Conservation (phyloP, 2,329 filamentous ascomycete genomes). For the Amphichorda felina region DNA sequence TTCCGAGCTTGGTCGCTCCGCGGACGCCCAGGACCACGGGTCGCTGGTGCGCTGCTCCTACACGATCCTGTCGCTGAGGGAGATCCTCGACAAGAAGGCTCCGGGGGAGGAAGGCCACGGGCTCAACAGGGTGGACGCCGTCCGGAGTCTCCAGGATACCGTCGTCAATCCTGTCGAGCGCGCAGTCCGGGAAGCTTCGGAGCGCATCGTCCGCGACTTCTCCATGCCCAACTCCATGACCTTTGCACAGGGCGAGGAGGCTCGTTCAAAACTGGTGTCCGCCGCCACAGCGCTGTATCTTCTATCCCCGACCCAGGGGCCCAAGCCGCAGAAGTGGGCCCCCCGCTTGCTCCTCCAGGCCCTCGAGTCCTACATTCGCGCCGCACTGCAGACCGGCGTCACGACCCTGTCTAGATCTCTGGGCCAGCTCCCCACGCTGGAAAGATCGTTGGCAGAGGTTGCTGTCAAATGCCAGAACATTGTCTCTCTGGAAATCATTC, state of each 20-base stretch:
- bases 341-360: constrained; percentile 65
- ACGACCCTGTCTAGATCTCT: constrained; percentile 65
- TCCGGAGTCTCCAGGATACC: constrained; percentile 58
- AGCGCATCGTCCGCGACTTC: constrained; percentile 76
- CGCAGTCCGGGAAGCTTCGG: constrained; percentile 58
- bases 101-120: constrained; percentile 66
- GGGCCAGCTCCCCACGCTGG: constrained; percentile 67
- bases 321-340: constrained; percentile 41
- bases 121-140: constrained; percentile 60
- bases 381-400: constrained; percentile 66
- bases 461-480: constrained; percentile 81
- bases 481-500: constrained; percentile 71
- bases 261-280: constrained; percentile 59
- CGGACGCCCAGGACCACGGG: constrained; percentile 57
- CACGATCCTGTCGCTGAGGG: constrained; percentile 64
- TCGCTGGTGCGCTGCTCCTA: constrained; percentile 74
- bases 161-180: constrained; percentile 63
- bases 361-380: constrained; percentile 72
- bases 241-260: constrained; percentile 59
- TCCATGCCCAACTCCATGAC: constrained; percentile 49
- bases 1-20: constrained; percentile 40
- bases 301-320: constrained; percentile 54
- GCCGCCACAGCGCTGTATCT: constrained; percentile 71
- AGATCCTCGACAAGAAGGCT: constrained; percentile 55
- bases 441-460: constrained; percentile 71